Conservation (phyloP, 306 rosid species). For the Fragaria vesca region DNA sequence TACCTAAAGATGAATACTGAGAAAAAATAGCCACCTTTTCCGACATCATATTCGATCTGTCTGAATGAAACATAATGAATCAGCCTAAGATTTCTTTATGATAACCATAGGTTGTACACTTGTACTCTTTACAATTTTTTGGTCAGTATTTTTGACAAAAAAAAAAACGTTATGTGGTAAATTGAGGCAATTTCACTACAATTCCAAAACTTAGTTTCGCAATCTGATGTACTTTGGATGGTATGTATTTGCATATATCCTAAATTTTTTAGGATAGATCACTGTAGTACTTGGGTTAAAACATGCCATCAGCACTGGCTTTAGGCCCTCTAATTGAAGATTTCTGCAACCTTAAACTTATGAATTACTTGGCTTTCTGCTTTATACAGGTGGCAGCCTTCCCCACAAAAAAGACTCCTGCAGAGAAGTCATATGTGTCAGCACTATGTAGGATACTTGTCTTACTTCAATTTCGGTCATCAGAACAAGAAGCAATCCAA, state of each 20-base stretch:
- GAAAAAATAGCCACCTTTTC: not conserved
- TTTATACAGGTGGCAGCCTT: constrained; percentile 65
- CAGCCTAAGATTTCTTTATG: not conserved
- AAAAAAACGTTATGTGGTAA: too few relatives aligned
- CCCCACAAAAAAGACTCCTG: constrained; percentile 67
- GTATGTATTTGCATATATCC: not conserved
- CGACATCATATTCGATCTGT: not conserved
- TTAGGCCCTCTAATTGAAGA: not conserved
- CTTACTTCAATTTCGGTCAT: constrained; percentile 65
- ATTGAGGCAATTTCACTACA: not conserved
- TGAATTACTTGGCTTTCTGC: constrained; percentile 19
- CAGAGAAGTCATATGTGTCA: constrained; percentile 75
- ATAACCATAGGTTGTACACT: not conserved
- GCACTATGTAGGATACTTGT: constrained; percentile 68
- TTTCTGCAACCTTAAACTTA: constrained; percentile 12
- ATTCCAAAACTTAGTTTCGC: not conserved
- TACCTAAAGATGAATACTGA: not conserved
- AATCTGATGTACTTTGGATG: not conserved
- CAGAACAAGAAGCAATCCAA: constrained; percentile 68
- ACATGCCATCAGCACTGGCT: not conserved
- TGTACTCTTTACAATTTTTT: not conserved
- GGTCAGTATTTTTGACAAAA: not conserved
- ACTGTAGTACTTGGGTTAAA: not conserved
- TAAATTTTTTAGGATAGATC: not conserved
- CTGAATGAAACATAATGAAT: not conserved